These are phyloP conservation scores for Sphaerosporella brunnea DNA, from an alignment of 495 filamentous ascomycete species.

Conservation along the genomic window DNA sequence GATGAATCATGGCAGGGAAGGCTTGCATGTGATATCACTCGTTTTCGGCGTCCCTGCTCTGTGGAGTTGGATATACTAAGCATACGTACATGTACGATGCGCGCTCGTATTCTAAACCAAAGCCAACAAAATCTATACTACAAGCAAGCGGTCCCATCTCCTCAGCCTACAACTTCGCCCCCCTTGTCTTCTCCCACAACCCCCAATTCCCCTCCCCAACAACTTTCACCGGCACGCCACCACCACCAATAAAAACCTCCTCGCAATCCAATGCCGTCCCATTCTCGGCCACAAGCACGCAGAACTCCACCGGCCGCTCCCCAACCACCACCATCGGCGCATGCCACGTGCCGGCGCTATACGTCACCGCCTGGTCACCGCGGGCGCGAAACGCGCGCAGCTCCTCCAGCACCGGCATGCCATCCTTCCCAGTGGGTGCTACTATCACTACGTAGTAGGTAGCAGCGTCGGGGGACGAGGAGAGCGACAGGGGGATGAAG, in stretches of 20 bases:
- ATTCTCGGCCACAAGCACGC: slow-evolving; percentile 78
- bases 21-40: too few species aligned
- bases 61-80: too few species aligned
- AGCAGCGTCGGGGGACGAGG: slow-evolving; percentile 21
- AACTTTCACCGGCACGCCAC: slow-evolving; percentile 25
- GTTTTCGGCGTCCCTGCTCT: too few species aligned
- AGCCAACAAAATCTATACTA: too few species aligned
- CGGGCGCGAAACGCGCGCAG: slow-evolving; percentile 51
- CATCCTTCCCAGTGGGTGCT: slow-evolving; percentile 46
- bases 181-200: not conserved
- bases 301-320: slow-evolving; percentile 47
- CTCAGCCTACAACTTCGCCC: not conserved
- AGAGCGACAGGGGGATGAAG: slow-evolving; percentile 60
- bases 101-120: too few species aligned
- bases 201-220: not conserved
- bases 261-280: slow-evolving; percentile 72
- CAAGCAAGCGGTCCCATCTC: too few species aligned
- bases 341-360: slow-evolving; percentile 87
- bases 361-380: slow-evolving; percentile 63
- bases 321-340: slow-evolving; percentile 90
- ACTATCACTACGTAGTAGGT: slow-evolving; percentile 72
- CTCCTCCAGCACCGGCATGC: slow-evolving; percentile 55
- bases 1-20: too few species aligned
- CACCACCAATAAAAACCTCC: slow-evolving; percentile 45
- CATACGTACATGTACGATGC: too few species aligned